Evolutionary conservation across 2,329 filamentous ascomycete genomes (phyloP), one percentile per base, ranked within the genome.

Genomic region (Colletotrichum acutatum): DNA sequence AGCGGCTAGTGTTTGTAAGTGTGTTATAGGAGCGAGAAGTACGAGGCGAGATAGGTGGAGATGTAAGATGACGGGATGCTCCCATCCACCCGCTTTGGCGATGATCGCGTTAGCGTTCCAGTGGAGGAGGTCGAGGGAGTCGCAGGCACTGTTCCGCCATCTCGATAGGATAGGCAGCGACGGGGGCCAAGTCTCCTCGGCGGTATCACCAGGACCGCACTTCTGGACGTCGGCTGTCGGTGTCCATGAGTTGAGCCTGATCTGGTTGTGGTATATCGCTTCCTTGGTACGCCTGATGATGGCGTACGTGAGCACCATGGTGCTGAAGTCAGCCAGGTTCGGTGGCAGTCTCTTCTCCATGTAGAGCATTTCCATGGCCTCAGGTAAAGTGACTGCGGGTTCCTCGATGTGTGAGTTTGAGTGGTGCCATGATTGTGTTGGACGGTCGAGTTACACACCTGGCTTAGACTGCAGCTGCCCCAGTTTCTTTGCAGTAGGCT

Each of bases 81-180:
- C 88, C 6, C 86, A 80, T 0, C 88, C 89, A 1, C 83, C 82
- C 1, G 84, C 79, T 61, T 84, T 83, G 5, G 86, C 86, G 34
- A 88, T 85, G 0, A 83, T 84, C 54, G 83, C 86, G 74, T 89
- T 89, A 3, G 89, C 89, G 22, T 85, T 83, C 89, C 89, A 90
- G 75, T 91, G 88, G 2, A 91, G 81, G 1, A 90, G 84, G 69
- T 91, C 89, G 3, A 91, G 74, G 54, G 82, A 85, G 66, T 87
- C 86, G 54, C 84, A 84, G 19, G 83, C 80, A 4, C 83, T 82
- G 56, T 86, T 86, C 16, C 84, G 80, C 85, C 86, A 87, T 8
- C 56, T 66, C 11, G 67, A 70, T 24, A 70, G 49, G 28, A 69
- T 65, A 57, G 72, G 42, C 54, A 59, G 26, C 24, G 65, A 42